phyloP scores from a whole-genome alignment of 2,329 filamentous ascomycete species.

The Pseudocercospora fijiensis region DNA sequence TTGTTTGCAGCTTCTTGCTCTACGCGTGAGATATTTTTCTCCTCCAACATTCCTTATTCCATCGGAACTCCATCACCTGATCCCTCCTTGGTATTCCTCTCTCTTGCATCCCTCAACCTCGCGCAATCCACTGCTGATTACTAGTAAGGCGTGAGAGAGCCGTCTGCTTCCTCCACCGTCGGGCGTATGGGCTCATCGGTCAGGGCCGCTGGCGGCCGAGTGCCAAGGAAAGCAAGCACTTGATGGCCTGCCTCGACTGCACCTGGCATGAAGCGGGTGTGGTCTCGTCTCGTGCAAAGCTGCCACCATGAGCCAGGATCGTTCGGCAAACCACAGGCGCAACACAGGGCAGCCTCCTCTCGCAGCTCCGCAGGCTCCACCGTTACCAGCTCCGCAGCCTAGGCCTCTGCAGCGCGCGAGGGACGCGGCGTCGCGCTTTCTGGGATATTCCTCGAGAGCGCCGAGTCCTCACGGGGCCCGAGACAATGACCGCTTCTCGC shows the following conservation, averaged over 20 bases:
- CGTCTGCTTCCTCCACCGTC: too few relatives aligned
- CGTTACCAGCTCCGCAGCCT: slow-evolving; percentile 25
- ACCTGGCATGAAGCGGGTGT: slow-evolving; percentile 1
- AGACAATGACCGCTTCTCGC: slow-evolving; percentile 27
- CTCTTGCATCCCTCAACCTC: too few relatives aligned
- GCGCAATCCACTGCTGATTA: too few relatives aligned
- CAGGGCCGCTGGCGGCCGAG: too few relatives aligned
- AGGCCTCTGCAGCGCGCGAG: slow-evolving; percentile 35
- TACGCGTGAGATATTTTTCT: too few relatives aligned
- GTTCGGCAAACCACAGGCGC: neutral
- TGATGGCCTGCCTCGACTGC: neutral
- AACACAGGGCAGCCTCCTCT: neutral
- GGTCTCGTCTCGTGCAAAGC: neutral
- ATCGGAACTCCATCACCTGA: too few relatives aligned
- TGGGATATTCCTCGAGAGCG: slow-evolving; percentile 33
- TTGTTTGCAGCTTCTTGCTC: too few relatives aligned
- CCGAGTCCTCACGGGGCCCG: slow-evolving; percentile 26
- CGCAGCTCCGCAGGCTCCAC: slow-evolving; percentile 21
- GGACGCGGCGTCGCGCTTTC: slow-evolving; percentile 36
- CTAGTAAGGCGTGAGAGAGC: too few relatives aligned
- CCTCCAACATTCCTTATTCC: too few relatives aligned
- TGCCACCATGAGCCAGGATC: slow-evolving; percentile 7
- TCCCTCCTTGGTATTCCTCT: too few relatives aligned
- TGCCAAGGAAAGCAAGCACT: neutral
- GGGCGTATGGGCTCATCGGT: too few relatives aligned